These are phyloP conservation scores for Claviceps paspali DNA, from an alignment of 2,329 filamentous ascomycete genomes.

Conservation along the genomic window DNA sequence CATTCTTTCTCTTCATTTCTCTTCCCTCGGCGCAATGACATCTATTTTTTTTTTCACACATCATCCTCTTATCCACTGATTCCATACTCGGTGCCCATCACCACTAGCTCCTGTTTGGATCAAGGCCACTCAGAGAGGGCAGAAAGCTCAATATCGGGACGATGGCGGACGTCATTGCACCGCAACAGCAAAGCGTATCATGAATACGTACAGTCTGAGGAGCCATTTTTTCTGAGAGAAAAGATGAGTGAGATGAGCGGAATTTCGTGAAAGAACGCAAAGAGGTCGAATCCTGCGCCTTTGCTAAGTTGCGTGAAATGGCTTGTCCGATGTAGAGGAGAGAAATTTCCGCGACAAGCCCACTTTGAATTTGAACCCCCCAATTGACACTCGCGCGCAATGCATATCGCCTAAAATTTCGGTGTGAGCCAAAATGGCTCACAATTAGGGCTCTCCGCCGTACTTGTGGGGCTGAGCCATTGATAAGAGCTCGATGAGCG, in stretches of 20 bases:
- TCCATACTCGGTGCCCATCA: background rate
- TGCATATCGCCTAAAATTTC: too few relatives aligned
- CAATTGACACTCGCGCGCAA: too few relatives aligned
- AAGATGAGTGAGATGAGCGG: slow-evolving; percentile 12
- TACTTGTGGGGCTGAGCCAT: slow-evolving; percentile 4
- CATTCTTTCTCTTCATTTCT: background rate
- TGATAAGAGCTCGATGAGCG: background rate
- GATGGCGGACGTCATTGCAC: background rate
- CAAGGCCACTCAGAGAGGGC: background rate
- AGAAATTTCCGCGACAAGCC: too few relatives aligned
- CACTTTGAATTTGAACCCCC: slow-evolving; percentile 3
- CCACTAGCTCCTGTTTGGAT: background rate
- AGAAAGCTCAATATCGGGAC: background rate
- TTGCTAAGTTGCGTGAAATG: slow-evolving; percentile 6
- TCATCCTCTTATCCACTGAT: background rate
- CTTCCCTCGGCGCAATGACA: slow-evolving; percentile 8
- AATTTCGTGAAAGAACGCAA: slow-evolving; percentile 29
- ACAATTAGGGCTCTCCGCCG: slow-evolving; percentile 21
- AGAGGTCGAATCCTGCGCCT: slow-evolving; percentile 74
- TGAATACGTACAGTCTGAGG: slow-evolving; percentile 71
- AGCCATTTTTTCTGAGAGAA: slow-evolving; percentile 54
- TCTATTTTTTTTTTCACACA: background rate
- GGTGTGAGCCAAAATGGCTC: too few relatives aligned
- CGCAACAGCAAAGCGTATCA: slow-evolving; percentile 90
- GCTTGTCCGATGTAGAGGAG: slow-evolving; percentile 4